Evolutionary conservation across 768 basidiomycete genomes (phyloP).

Genomic region (Chiua virens): DNA sequence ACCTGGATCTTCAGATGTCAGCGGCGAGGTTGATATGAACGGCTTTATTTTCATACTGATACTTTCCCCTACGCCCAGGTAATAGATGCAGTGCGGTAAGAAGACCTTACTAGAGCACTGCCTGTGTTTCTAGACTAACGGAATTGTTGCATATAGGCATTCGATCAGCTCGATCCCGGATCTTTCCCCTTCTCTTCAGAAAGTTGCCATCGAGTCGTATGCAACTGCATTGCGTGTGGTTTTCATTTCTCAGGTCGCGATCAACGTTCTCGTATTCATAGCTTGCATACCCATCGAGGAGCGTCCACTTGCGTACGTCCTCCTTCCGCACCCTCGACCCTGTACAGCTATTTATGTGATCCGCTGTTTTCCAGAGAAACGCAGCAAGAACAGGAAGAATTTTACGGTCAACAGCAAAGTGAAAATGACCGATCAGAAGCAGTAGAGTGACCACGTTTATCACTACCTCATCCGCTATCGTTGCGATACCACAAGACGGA

Average conservation of each 20-base stretch:
- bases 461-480: constrained; percentile 4
- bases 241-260: constrained; percentile 75
- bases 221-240: constrained; percentile 76
- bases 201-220: constrained; percentile 75
- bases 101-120: constrained; percentile 11
- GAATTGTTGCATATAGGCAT: constrained; percentile 45
- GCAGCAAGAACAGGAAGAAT: constrained; percentile 59
- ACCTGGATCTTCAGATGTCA: constrained; percentile 68
- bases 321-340: constrained; percentile 6
- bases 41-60: constrained; percentile 18
- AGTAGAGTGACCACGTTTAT: constrained; percentile 13
- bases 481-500: constrained; percentile 23
- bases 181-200: constrained; percentile 51
- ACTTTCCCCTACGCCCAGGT: constrained; percentile 45
- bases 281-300: constrained; percentile 76
- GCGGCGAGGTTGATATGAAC: constrained; percentile 34
- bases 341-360: constrained; percentile 17
- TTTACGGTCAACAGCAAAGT: constrained; percentile 45
- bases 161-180: constrained; percentile 70
- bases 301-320: constrained; percentile 51
- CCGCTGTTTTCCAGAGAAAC: constrained; percentile 47
- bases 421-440: constrained; percentile 13
- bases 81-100: constrained; percentile 69
- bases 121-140: constrained; percentile 14
- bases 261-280: constrained; percentile 67